Conservation (phyloP, 768 basidiomycete species). For the Leccinum barrowsii region DNA sequence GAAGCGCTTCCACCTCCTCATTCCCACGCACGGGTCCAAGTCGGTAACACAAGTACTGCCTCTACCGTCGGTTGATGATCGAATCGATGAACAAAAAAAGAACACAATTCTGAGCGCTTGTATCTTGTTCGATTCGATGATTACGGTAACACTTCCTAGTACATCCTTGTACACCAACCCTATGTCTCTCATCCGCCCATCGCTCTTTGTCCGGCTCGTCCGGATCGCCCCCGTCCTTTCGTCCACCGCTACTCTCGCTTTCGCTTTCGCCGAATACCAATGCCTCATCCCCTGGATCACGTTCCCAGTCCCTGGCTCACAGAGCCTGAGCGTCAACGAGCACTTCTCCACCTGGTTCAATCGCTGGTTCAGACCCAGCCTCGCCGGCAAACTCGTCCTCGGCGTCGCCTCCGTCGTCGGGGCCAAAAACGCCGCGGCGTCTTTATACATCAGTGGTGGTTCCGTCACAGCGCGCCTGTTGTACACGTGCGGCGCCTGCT, state of each 20-base stretch:
- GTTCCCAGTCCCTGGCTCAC: not conserved
- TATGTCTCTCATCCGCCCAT: not conserved
- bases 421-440: not conserved
- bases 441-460: not conserved
- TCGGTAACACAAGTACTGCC: no score
- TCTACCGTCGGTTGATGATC: no score
- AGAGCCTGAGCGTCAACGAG: not conserved
- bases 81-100: no score
- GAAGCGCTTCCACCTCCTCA: no score
- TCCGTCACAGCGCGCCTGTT: not conserved
- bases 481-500: constrained; percentile 2
- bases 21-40: no score
- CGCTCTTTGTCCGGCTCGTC: not conserved
- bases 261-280: not conserved
- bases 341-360: not conserved
- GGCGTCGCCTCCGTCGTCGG: not conserved
- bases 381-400: not conserved
- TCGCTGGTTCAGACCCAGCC: not conserved
- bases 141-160: not conserved
- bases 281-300: not conserved
- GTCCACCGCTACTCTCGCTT: constrained; percentile 1
- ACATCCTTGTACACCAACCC: not conserved
- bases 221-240: constrained; percentile 2
- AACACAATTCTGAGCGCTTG: no score
- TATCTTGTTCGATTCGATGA: not conserved